These are phyloP conservation scores for Boletus patriciae DNA, from an alignment of 768 basidiomycete genomes.

Conservation along the genomic window DNA sequence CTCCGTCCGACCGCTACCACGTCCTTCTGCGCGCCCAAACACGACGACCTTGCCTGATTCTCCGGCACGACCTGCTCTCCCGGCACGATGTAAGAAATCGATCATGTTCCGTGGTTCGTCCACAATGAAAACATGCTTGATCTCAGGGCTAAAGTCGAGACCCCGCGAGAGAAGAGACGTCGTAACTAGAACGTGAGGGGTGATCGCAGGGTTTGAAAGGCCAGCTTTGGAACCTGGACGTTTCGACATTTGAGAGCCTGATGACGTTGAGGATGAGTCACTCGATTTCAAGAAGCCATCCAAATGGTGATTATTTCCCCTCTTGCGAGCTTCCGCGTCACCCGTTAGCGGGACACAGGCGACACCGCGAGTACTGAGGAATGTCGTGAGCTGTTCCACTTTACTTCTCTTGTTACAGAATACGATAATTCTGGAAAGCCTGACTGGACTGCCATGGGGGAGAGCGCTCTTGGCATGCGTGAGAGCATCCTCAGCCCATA, in stretches of 20 bases:
- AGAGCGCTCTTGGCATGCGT: slow-evolving; percentile 27
- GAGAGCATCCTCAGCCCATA: slow-evolving; percentile 71
- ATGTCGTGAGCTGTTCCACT: slow-evolving; percentile 59
- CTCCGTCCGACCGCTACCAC: slow-evolving; percentile 54
- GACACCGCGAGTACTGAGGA: slow-evolving; percentile 61
- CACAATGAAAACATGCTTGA: slow-evolving; percentile 82
- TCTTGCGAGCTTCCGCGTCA: slow-evolving; percentile 52
- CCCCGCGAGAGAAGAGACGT: slow-evolving; percentile 91
- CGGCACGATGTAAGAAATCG: slow-evolving; percentile 91
- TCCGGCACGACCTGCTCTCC: slow-evolving; percentile 77
- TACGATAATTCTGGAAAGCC: slow-evolving; percentile 69
- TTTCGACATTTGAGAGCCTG: neutral
- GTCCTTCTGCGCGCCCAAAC: slow-evolving; percentile 68
- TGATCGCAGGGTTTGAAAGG: slow-evolving; percentile 29
- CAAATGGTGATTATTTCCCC: slow-evolving; percentile 77
- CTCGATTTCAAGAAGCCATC: slow-evolving; percentile 60
- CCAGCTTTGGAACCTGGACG: slow-evolving; percentile 9
- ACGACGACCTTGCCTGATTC: slow-evolving; percentile 68
- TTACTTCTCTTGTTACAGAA: slow-evolving; percentile 80
- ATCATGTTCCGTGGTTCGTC: slow-evolving; percentile 89
- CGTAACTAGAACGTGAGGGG: slow-evolving; percentile 75
- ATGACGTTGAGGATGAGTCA: neutral
- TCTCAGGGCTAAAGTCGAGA: slow-evolving; percentile 77
- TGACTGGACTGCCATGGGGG: slow-evolving; percentile 20
- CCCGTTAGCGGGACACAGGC: slow-evolving; percentile 67